Conservation (phyloP, 1,284 basidiomycete genomes). For the Marasmius tenuissimus region DNA sequence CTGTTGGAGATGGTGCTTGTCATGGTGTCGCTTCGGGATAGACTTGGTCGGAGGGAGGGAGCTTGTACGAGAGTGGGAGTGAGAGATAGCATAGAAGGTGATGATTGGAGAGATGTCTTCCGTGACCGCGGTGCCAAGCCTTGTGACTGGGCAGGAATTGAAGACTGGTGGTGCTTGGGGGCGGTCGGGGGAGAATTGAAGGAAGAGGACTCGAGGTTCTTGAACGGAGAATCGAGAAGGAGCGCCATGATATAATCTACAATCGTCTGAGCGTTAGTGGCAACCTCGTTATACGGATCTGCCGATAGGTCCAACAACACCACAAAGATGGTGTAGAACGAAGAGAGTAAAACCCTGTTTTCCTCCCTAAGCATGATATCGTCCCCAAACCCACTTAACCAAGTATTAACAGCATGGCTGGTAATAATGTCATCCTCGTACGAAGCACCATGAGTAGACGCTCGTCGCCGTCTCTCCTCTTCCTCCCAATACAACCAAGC, state of each 20-base stretch:
- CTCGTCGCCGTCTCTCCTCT: conserved; percentile 57
- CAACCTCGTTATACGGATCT: conserved; percentile 93
- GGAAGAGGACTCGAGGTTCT: conserved; percentile 65
- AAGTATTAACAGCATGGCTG: conserved; percentile 71
- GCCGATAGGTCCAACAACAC: conserved; percentile 89
- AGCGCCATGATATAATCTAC: conserved; percentile 92
- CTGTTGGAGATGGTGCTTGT: conserved; percentile 55
- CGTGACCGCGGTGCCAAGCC: conserved; percentile 41
- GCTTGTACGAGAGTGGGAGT: conserved; percentile 9
- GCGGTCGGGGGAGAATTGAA: conserved; percentile 52
- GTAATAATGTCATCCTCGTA: conserved; percentile 67
- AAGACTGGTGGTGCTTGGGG: conserved; percentile 34
- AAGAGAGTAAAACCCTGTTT: conserved; percentile 82
- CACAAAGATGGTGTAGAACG: conserved; percentile 92
- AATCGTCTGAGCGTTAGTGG: conserved; percentile 86
- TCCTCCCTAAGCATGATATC: conserved; percentile 73
- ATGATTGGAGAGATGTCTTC: conserved; percentile 52
- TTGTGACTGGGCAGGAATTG: conserved; percentile 12
- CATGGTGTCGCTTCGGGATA: conserved; percentile 64
- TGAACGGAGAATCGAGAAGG: conserved; percentile 86
- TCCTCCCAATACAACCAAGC: conserved; percentile 97
- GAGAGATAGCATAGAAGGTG: conserved; percentile 27
- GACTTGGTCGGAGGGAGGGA: conserved; percentile 41
- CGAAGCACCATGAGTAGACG: conserved; percentile 31
- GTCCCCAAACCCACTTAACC: conserved; percentile 68